These are phyloP conservation scores for Lactuca saligna DNA, from an alignment of 129 eudicot species.

Conservation along the genomic window DNA sequence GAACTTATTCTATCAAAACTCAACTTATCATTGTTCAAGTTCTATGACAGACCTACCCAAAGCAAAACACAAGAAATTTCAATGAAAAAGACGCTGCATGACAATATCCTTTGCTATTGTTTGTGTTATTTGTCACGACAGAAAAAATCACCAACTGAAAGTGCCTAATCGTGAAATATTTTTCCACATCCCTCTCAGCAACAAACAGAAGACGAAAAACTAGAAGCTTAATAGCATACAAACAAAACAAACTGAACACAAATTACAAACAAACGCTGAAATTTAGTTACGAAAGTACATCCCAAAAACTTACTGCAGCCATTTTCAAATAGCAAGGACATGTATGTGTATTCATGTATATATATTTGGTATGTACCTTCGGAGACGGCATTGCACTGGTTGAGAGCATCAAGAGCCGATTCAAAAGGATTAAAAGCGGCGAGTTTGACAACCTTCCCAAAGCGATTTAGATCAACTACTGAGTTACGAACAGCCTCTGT, in stretches of 20 bases:
- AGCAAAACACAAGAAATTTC: too few relatives aligned
- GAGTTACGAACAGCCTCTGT: slow-evolving; percentile 85
- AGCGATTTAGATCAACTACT: slow-evolving; percentile 62
- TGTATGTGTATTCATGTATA: neutral
- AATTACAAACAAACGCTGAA: neutral
- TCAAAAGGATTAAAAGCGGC: slow-evolving; percentile 71
- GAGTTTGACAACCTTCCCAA: slow-evolving; percentile 79
- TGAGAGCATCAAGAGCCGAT: slow-evolving; percentile 87
- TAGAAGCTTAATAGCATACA: neutral
- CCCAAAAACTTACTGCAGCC: neutral
- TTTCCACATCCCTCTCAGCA: too few relatives aligned
- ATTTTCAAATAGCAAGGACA: neutral
- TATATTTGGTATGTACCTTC: slow-evolving; percentile 52
- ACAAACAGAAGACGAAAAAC: neutral
- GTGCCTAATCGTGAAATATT: neutral
- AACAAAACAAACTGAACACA: neutral
- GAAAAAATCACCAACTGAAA: neutral
- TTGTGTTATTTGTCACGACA: neutral
- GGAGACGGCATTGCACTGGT: slow-evolving; percentile 82
- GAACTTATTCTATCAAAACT: too few relatives aligned
- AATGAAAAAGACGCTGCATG: too few relatives aligned
- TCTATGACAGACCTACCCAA: too few relatives aligned
- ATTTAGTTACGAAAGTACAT: neutral
- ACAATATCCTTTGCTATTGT: too few relatives aligned
- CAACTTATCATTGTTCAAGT: too few relatives aligned